Percentiles rank a stretch among this genome's conserved stretches.
These are phyloP conservation scores for Clavispora phyllophila DNA, from an alignment of 805 yeast genomes.

Conservation along the genomic window DNA sequence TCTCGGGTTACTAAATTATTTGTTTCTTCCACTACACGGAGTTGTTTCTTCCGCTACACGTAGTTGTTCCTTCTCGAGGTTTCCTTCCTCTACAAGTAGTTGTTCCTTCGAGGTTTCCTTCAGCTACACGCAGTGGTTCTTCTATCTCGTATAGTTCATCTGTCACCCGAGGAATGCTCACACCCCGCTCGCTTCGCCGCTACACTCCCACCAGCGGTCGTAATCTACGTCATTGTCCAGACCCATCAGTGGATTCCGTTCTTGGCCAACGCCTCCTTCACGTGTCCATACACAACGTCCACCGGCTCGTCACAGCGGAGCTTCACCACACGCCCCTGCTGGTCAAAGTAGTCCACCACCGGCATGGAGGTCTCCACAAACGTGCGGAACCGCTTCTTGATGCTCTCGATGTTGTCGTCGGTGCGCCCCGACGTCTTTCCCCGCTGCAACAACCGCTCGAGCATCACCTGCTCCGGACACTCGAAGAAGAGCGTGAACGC, in stretches of 20 bases:
- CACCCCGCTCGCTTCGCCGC: too few species aligned
- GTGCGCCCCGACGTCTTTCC: conserved; percentile 93
- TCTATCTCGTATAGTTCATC: too few species aligned
- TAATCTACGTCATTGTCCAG: too few species aligned
- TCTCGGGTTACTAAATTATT: too few species aligned
- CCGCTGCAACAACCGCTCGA: conserved; percentile 76
- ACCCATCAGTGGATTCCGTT: conserved; percentile 30
- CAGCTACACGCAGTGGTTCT: too few species aligned
- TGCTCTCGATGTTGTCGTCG: conserved; percentile 90
- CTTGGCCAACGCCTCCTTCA: conserved; percentile 55
- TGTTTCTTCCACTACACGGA: too few species aligned
- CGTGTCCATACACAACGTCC: conserved; percentile 68
- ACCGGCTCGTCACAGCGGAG: conserved; percentile 77
- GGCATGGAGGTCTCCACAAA: conserved; percentile 91
- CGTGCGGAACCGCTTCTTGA: conserved; percentile 81
- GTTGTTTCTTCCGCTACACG: too few species aligned
- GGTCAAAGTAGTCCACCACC: conserved; percentile 77
- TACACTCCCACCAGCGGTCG: too few species aligned
- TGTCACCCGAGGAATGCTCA: too few species aligned
- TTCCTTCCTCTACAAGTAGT: too few species aligned
- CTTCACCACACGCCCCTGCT: conserved; percentile 69
- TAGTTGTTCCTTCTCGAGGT: too few species aligned
- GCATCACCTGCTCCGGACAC: conserved; percentile 80
- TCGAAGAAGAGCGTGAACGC: conserved; percentile 71
- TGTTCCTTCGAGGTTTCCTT: too few species aligned